Base-by-base conservation (phyloP, 2,329 filamentous ascomycete genomes). In the Blastomyces gilchristii region DNA sequence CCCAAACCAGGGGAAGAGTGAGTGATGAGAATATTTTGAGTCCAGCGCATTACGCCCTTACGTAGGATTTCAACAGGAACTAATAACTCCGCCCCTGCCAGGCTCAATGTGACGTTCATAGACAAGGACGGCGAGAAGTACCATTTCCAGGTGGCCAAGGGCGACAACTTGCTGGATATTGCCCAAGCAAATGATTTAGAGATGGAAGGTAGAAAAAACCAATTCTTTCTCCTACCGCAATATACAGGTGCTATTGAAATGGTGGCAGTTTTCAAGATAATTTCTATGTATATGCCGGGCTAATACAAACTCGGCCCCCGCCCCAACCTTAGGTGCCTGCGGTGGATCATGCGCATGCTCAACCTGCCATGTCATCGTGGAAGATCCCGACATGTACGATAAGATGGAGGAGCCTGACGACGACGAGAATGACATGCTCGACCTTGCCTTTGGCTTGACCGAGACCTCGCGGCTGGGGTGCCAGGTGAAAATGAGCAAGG, bases 1-100 rank as follows among this genome's bases (percentile, higher is more conserved):
- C 93, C 94, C 1, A 93, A 92, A 77, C 84, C 90, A 0, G 94
- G 94, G 58, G 90, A 97, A 82, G 94, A 97, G 90, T 95, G 80
- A 72, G 87, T 77, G 62, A 47, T 58, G 18, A 59, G n/a, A 34
- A 18, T 37, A 14, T 22, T 41, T 39, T n/a, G 3, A 47, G 12
- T 31, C 14, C 16, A 22, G 18, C 12, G 11, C 22, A 47, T 61
- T 14, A 3, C 12, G 45, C 58, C 39, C 52, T 37, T 12, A 50
- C 14, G 37, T 50, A 53, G 60, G 50, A 9, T n/a, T 45, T n/a
- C 9, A n/a, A 57, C 54, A 58, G 11, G 25, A 18, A 34, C 50
- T 63, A 31, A 67, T 22, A 47, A 3, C 7, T 63, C 14, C 50
- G 22, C 34, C 14, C 22, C 34, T 22, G 18, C 16, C 67, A 95